Evolutionary conservation across 1,284 basidiomycete genomes (phyloP).

Genomic region (Pseudozyma sp.): DNA sequence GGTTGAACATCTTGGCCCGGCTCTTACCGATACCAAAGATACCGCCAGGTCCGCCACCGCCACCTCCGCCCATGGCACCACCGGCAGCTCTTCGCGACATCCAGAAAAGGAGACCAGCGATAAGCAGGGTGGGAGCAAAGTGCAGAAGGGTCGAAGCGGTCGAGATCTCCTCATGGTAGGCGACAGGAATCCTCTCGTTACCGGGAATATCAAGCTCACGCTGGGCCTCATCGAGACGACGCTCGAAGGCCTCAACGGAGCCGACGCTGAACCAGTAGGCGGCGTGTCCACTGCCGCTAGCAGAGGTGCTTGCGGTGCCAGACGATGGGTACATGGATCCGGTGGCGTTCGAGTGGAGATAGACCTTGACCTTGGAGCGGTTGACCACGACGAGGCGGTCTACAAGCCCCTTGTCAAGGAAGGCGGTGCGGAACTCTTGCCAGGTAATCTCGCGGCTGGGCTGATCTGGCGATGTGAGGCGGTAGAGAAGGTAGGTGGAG

Average conservation of each 20-base stretch:
- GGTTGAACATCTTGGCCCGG: slow-evolving; percentile 94
- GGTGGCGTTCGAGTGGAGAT: slow-evolving; percentile 84
- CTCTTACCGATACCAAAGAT: slow-evolving; percentile 99
- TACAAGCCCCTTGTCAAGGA: slow-evolving; percentile 95
- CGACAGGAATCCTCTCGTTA: slow-evolving; percentile 93
- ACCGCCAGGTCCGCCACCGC: slow-evolving; percentile 78
- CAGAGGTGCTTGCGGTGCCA: slow-evolving; percentile 21
- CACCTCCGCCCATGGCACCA: slow-evolving; percentile 66
- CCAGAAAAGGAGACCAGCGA: slow-evolving; percentile 90
- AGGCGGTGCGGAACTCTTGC: slow-evolving; percentile 96
- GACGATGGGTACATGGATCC: slow-evolving; percentile 73
- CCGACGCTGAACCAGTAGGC: slow-evolving; percentile 95
- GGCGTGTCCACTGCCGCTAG: slow-evolving; percentile 50
- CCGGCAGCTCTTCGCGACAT: slow-evolving; percentile 81
- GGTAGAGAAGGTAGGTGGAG: slow-evolving; percentile 79
- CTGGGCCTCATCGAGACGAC: slow-evolving; percentile 93
- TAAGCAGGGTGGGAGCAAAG: slow-evolving; percentile 92
- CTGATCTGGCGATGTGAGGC: slow-evolving; percentile 73
- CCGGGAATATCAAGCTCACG: slow-evolving; percentile 89
- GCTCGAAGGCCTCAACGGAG: slow-evolving; percentile 95
- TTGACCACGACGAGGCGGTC: slow-evolving; percentile 95
- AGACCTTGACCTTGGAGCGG: slow-evolving; percentile 84
- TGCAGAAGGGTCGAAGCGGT: slow-evolving; percentile 84
- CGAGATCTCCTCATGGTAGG: slow-evolving; percentile 94
- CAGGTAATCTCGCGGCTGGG: slow-evolving; percentile 90